Conservation (phyloP, 306 rosid genomes). For the Herpetospermum pedunculosum region DNA sequence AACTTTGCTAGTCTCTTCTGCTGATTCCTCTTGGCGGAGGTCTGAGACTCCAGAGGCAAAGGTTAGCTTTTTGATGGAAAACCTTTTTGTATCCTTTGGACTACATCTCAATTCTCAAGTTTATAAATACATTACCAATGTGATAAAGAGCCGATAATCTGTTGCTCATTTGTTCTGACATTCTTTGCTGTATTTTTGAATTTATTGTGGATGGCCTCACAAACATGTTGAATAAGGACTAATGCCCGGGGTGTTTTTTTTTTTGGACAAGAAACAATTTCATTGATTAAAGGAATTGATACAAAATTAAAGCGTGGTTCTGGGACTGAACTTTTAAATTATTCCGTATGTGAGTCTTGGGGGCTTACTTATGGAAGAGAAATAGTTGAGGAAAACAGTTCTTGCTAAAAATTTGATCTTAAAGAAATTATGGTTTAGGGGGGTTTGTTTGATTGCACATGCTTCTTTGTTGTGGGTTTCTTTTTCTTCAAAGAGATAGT, state of each 20-base stretch:
- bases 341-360: background rate
- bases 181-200: background rate
- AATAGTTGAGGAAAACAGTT: background rate
- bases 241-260: background rate
- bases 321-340: background rate
- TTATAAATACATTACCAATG: background rate
- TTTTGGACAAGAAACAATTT: too few species aligned
- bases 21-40: constrained; percentile 58
- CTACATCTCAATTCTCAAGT: background rate
- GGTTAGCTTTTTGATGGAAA: constrained; percentile 30
- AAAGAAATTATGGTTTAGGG: background rate
- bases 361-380: background rate
- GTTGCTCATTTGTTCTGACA: background rate
- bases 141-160: background rate
- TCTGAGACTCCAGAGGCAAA: constrained; percentile 64
- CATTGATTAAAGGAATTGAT: too few species aligned
- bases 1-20: constrained; percentile 53
- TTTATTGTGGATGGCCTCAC: background rate
- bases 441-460: background rate
- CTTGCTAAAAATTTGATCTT: background rate
- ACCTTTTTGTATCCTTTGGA: background rate
- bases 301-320: background rate
- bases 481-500: background rate
- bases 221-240: background rate
- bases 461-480: background rate